Base-by-base conservation (phyloP, 2,329 filamentous ascomycete genomes). In the Exophiala mesophila region DNA sequence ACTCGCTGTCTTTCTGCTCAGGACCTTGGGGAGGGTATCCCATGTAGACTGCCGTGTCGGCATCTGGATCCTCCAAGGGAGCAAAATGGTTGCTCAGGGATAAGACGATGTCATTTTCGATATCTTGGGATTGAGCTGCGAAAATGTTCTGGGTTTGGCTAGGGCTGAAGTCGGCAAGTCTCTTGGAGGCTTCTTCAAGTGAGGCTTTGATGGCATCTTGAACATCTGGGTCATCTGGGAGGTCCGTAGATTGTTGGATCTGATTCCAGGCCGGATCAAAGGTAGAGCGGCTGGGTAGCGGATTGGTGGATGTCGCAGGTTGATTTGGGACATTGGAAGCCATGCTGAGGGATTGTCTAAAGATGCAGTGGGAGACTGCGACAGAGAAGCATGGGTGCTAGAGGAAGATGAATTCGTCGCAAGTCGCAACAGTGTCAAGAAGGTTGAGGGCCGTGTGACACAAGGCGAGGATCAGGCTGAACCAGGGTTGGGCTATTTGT, bases 21-120 rank as follows among this genome's bases (percentile, higher is more conserved):
- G 49, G 39, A 15, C 42, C 35, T 40, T 55, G 44, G 3, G 59
- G 58, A 1, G 59, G 53, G 13, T 56, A 41, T 13, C 65, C 64
- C 31, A 67, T 61, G 35, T 59, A 64, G 1, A 64, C 57, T 12
- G 65, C 52, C 1, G 65, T 67, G 44, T 68, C 65, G 19, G 54
- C 62, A n/a, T 57, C 54, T 12, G 32, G 34, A 23, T 53, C 52
- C 12, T 40, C 28, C 15, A 56, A 32, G 6, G 41, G 20, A 19
- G 39, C 5, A 36, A 56, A 53, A 17, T 53, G 44, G 29, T 54
- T 55, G 34, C 48, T 53, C n/a, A 54, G 40, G 21, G 42, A 42
- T 17, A 55, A 38, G 13, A 41, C 20, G 8, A 49, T 32, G 9
- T 28, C 8, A 6, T 7, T 26, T 12, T 21, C 5, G 8, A 20